phyloP scores from a whole-genome alignment of 371 early-diverging fungal species.

The Coemansia sp. region DNA sequence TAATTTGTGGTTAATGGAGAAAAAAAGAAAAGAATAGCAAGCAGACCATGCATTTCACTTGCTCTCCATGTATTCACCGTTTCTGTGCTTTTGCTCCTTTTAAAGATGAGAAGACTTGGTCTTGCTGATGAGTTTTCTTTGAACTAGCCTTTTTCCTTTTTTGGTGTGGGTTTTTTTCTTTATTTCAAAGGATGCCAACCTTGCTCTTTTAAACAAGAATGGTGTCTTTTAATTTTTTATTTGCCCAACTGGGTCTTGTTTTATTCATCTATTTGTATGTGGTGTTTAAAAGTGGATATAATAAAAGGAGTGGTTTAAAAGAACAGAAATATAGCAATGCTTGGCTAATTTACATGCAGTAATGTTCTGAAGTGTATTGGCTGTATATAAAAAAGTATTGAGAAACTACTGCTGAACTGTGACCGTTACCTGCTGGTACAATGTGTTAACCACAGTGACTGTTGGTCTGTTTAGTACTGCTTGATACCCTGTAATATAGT shows the following conservation, averaged over 20 bases:
- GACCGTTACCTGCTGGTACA: neutral
- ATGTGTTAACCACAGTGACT: neutral
- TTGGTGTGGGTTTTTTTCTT: neutral
- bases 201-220: neutral
- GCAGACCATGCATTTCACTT: neutral
- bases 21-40: neutral
- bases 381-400: neutral
- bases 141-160: neutral
- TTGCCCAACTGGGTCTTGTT: neutral
- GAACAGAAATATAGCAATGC: neutral
- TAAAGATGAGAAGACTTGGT: neutral
- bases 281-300: neutral
- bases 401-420: neutral
- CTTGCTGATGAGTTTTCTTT: neutral
- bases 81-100: neutral
- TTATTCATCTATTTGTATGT: neutral
- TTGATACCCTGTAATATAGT: slow-evolving; percentile 3
- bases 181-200: neutral
- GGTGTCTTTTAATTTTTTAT: neutral
- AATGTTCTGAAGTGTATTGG: too few species aligned
- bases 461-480: slow-evolving; percentile 6
- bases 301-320: neutral
- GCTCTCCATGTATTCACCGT: neutral
- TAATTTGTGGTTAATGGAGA: neutral
- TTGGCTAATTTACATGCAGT: too few species aligned